Percentiles rank a stretch among this genome's conserved stretches.
Evolutionary conservation across 2,329 filamentous ascomycete species (phyloP).

Genomic region (Calonectria pseudoreteaudii): DNA sequence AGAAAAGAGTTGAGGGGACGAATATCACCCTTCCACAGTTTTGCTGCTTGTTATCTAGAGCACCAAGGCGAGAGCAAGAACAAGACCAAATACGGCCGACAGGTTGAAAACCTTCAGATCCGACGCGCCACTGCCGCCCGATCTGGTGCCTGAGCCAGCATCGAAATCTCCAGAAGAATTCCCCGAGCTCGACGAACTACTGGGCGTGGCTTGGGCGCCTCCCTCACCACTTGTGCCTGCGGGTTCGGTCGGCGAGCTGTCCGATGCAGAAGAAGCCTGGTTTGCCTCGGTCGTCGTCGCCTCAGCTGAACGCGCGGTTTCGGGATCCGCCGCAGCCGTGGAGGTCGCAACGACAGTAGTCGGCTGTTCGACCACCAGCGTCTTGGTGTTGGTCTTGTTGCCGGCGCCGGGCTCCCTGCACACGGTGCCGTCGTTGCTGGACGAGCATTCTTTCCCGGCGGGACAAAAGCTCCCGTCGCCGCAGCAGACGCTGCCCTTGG

Average conservation of each 20-base stretch:
- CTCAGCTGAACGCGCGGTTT: not conserved
- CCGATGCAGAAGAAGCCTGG: not conserved
- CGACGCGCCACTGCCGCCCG: not conserved
- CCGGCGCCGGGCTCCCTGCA: not conserved
- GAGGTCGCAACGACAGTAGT: not conserved
- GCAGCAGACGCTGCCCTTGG: constrained; percentile 6
- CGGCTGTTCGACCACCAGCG: not conserved
- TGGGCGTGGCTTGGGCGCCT: not conserved
- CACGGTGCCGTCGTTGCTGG: not conserved
- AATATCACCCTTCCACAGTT: not conserved
- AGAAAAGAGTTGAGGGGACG: not conserved
- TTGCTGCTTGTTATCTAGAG: not conserved
- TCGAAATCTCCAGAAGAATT: not conserved
- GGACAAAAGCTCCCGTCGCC: not conserved
- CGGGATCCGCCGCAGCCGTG: not conserved
- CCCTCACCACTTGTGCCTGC: not conserved
- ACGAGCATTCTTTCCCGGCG: not conserved
- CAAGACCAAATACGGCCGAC: not conserved
- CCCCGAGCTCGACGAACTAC: not conserved
- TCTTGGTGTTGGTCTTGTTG: not conserved
- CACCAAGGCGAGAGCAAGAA: not conserved
- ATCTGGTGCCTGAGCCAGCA: not conserved
- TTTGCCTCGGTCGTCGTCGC: not conserved
- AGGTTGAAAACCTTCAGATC: not conserved
- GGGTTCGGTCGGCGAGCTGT: not conserved